Percentiles rank a stretch among this genome's conserved stretches.
These are phyloP conservation scores for Magnusiomyces paraingens DNA, from an alignment of 1,139 yeast genomes.

Conservation along the genomic window DNA sequence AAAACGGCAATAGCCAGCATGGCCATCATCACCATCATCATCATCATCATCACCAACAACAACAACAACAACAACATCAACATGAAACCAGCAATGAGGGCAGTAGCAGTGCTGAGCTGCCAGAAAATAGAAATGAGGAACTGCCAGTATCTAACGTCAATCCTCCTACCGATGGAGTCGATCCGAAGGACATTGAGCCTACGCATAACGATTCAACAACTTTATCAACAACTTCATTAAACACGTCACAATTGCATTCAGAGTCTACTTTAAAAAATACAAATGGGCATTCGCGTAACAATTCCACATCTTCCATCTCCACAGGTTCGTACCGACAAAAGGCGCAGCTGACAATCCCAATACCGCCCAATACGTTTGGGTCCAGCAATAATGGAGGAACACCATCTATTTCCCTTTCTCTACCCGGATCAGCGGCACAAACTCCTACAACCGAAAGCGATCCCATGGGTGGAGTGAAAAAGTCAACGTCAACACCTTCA, in stretches of 20 bases:
- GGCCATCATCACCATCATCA: conserved; percentile 1
- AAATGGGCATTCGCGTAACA: not conserved
- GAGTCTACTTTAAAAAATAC: no score
- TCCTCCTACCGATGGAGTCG: conserved; percentile 1
- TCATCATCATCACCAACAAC: not conserved
- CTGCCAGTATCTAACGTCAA: not conserved
- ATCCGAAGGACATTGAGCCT: not conserved
- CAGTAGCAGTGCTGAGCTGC: not conserved
- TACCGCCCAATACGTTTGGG: not conserved
- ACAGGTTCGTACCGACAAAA: no score
- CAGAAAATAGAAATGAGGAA: not conserved
- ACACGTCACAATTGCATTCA: no score
- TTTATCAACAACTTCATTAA: not conserved
- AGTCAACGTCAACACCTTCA: not conserved
- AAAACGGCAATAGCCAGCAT: not conserved
- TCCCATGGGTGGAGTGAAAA: not conserved
- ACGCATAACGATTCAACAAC: not conserved
- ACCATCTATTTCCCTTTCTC: not conserved
- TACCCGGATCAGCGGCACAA: not conserved
- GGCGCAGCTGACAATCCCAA: not conserved
- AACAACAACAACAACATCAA: not conserved
- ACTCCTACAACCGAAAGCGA: not conserved
- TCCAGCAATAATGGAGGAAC: not conserved
- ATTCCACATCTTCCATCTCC: not conserved
- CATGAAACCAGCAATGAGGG: not conserved